phyloP scores from a whole-genome alignment of 768 basidiomycete genomes.

The Cyclocybe cylindracea region DNA sequence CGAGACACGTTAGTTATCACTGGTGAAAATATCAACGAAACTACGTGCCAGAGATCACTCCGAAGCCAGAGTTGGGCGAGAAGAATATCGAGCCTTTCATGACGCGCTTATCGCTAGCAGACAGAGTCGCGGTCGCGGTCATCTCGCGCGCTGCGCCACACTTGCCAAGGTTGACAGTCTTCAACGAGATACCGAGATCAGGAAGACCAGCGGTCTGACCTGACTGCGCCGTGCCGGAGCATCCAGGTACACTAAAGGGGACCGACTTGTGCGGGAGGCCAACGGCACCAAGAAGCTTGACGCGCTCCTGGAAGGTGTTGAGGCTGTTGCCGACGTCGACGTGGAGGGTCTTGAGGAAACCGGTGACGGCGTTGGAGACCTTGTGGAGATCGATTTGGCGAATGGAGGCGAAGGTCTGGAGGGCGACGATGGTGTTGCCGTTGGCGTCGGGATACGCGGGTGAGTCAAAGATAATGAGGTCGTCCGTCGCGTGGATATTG shows the following conservation, averaged over 20 bases:
- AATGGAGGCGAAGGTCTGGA: conserved; percentile 38
- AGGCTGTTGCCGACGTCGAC: conserved; percentile 31
- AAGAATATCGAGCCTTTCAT: conserved; percentile 33
- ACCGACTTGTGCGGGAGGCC: conserved; percentile 33
- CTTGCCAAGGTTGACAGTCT: conserved; percentile 31
- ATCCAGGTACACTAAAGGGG: conserved; percentile 31
- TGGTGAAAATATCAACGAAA: background rate
- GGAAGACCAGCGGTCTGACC: conserved; percentile 26
- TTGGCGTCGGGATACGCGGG: conserved; percentile 37
- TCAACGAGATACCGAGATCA: conserved; percentile 34
- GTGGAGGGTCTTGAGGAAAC: conserved; percentile 25
- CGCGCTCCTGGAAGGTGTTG: conserved; percentile 25
- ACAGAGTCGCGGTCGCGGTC: conserved; percentile 18
- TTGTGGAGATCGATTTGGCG: conserved; percentile 26
- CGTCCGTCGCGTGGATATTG: conserved; percentile 27
- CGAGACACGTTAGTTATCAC: background rate
- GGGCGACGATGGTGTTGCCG: conserved; percentile 29
- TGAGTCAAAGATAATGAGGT: conserved; percentile 40
- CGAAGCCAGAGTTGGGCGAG: conserved; percentile 39
- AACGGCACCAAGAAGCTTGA: conserved; percentile 34
- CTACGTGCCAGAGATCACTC: conserved; percentile 41
- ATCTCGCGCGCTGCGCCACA: conserved; percentile 22
- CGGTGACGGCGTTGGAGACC: conserved; percentile 19
- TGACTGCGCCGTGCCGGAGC: conserved; percentile 23
- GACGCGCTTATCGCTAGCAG: conserved; percentile 17